Evolutionary conservation across 208 protist species (phyloP).

Genomic region (Leishmania martiniquensis): DNA sequence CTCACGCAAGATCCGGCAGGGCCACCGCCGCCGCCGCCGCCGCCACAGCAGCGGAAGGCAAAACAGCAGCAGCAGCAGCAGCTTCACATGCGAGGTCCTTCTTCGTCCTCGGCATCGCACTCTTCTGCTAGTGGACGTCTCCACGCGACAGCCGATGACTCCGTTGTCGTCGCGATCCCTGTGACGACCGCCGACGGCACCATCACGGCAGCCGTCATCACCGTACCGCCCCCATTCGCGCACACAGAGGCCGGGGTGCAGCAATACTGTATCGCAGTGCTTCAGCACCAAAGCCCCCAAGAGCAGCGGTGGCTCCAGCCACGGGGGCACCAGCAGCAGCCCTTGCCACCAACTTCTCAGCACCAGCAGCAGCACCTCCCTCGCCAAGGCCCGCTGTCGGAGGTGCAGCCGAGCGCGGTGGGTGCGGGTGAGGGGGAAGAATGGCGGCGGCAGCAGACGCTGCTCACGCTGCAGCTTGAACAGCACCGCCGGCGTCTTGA

Average conservation of each 20-base stretch:
- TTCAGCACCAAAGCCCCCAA: neutral
- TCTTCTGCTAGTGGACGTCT: neutral
- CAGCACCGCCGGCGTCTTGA: constrained; percentile 12
- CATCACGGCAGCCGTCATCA: neutral
- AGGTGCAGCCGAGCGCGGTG: neutral
- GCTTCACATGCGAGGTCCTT: neutral
- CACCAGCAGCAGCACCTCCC: neutral
- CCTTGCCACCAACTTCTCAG: neutral
- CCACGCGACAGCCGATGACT: neutral
- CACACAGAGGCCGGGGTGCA: neutral
- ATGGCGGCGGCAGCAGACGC: constrained; percentile 1
- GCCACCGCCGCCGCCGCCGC: neutral
- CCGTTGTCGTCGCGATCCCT: constrained; percentile 2
- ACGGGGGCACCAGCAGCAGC: neutral
- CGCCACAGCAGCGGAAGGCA: neutral
- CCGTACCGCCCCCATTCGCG: constrained; percentile 1
- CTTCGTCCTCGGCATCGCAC: neutral
- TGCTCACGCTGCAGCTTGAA: constrained; percentile 12
- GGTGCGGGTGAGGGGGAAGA: neutral
- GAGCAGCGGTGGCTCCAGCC: neutral
- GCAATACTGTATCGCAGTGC: constrained; percentile 2
- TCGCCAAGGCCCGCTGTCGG: neutral
- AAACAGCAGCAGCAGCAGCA: neutral
- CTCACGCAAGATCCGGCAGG: neutral
- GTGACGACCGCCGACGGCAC: neutral